phyloP scores from a whole-genome alignment of 495 filamentous ascomycete genomes.

The Cercophora newfieldiana region DNA sequence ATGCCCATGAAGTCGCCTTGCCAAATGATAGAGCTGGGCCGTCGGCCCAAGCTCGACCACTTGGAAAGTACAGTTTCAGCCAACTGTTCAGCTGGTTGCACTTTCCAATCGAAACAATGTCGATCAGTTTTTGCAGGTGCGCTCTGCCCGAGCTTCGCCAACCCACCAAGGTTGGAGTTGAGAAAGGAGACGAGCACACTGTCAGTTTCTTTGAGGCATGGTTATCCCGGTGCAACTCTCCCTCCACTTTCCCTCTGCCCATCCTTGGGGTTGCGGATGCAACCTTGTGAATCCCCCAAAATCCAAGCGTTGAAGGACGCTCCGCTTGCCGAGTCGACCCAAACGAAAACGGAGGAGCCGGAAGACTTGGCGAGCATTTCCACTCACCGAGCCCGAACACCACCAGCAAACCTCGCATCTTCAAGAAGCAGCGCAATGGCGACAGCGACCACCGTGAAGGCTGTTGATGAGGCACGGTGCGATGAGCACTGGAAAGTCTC shows the following conservation, averaged over 20 bases:
- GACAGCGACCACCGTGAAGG: neutral
- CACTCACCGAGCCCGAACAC: neutral
- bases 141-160: neutral
- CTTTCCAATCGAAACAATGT: neutral
- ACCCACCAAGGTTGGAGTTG: neutral
- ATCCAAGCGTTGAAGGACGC: constrained; percentile 9
- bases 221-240: neutral
- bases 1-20: neutral
- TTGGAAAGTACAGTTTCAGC: neutral
- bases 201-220: neutral
- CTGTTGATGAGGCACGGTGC: neutral
- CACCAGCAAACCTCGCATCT: neutral
- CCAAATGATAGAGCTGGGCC: neutral
- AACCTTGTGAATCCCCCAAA: constrained; percentile 9
- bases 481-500: neutral
- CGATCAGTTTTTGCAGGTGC: neutral
- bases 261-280: constrained; percentile 5
- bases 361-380: neutral
- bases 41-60: neutral
- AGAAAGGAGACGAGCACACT: neutral
- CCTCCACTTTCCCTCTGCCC: neutral
- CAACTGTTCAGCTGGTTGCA: neutral
- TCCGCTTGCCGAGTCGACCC: constrained; percentile 8
- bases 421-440: neutral
- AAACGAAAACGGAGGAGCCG: constrained; percentile 12